A percentile compares a stretch with the other conserved stretches of the same genome.
Conservation (phyloP, 1,284 basidiomycete genomes). For the Entoloma clypeatum region DNA sequence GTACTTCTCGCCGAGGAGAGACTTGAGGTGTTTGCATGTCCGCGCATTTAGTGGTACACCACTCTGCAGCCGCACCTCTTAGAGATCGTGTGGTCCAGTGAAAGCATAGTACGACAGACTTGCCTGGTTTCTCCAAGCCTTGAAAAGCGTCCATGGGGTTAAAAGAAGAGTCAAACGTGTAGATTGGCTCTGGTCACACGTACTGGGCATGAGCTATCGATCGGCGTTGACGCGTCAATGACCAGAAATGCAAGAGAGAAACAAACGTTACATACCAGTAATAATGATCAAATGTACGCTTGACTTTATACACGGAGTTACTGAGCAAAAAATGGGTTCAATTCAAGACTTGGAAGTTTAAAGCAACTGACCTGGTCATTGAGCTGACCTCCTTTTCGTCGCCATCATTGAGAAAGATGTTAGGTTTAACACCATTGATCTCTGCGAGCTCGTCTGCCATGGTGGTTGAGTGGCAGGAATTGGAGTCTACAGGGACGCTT, state of each 20-base stretch:
- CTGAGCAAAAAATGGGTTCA: conserved; percentile 22
- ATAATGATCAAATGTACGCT: conserved; percentile 53
- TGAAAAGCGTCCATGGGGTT: conserved; percentile 4
- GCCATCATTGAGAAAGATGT: conserved; percentile 38
- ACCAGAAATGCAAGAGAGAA: neutral
- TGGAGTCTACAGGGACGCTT: too few relatives aligned
- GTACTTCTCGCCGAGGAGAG: conserved; percentile 56
- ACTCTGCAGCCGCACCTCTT: conserved; percentile 30
- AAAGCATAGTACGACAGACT: neutral
- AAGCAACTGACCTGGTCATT: conserved; percentile 33
- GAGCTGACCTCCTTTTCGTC: conserved; percentile 42
- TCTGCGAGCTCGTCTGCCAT: conserved; percentile 38
- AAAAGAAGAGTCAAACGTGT: neutral
- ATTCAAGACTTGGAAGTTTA: neutral
- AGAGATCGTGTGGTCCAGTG: neutral
- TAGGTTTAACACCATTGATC: conserved; percentile 45
- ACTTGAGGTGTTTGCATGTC: conserved; percentile 58
- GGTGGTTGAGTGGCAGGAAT: neutral
- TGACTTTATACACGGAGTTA: conserved; percentile 46
- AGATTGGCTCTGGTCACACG: too few relatives aligned
- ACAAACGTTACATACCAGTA: conserved; percentile 47
- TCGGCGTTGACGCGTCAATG: neutral
- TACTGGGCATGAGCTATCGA: conserved; percentile 42
- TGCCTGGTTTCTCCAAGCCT: conserved; percentile 52
- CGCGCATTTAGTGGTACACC: conserved; percentile 50